Percentiles rank a stretch among this genome's conserved stretches.
Conservation (phyloP, 805 yeast genomes). For the Hanseniaspora singularis region DNA sequence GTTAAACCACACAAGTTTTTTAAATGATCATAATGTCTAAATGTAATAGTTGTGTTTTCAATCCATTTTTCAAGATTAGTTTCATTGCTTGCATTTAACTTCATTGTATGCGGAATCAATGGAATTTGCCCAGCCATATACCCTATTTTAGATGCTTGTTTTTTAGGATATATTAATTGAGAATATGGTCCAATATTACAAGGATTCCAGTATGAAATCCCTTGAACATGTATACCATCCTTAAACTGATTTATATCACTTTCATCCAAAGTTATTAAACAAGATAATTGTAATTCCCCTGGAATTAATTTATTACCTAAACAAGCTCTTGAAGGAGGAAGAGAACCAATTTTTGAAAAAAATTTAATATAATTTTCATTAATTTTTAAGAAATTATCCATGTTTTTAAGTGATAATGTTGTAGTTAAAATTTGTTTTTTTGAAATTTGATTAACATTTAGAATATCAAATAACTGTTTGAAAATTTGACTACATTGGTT, state of each 20-base stretch:
- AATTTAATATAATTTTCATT: constrained; percentile 48
- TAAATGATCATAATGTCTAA: constrained; percentile 64
- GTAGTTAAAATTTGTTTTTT: constrained; percentile 46
- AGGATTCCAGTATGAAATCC: constrained; percentile 96
- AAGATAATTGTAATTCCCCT: constrained; percentile 46
- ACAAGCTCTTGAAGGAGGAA: constrained; percentile 86
- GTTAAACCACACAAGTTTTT: constrained; percentile 26
- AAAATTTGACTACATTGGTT: constrained; percentile 44
- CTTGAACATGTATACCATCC: constrained; percentile 77
- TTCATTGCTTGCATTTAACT: constrained; percentile 44
- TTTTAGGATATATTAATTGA: constrained; percentile 46
- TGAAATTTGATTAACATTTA: constrained; percentile 27
- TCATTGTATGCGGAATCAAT: constrained; percentile 61
- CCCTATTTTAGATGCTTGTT: constrained; percentile 38
- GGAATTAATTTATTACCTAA: constrained; percentile 46
- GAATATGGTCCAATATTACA: constrained; percentile 97
- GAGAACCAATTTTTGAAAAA: constrained; percentile 39
- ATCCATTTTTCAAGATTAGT: constrained; percentile 22
- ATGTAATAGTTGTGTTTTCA: constrained; percentile 41
- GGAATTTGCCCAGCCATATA: constrained; percentile 87
- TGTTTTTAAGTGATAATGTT: constrained; percentile 48
- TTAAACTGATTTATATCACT: constrained; percentile 26
- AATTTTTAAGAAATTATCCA: constrained; percentile 50
- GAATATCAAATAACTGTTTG: constrained; percentile 29
- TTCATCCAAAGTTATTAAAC: constrained; percentile 33